phyloP scores from a whole-genome alignment of 2,329 filamentous ascomycete species.

The Phyllosticta capitalensis region DNA sequence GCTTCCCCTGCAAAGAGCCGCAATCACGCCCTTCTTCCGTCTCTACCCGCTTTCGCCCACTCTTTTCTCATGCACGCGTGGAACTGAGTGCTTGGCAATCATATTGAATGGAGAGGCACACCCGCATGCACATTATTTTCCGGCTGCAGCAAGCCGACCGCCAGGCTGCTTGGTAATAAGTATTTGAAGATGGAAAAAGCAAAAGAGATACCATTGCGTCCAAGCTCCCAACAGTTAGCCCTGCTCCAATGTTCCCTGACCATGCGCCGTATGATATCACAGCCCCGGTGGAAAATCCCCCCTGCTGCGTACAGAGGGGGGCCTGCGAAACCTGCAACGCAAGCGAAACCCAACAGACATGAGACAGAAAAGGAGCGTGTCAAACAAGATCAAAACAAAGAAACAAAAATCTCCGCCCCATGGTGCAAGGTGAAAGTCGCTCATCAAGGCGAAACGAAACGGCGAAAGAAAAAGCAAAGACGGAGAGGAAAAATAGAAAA shows the following conservation, averaged over 20 bases:
- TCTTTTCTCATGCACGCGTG: neutral
- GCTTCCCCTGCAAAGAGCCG: neutral
- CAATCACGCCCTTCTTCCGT: neutral
- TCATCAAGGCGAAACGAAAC: neutral
- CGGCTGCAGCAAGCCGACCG: neutral
- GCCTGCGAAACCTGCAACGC: neutral
- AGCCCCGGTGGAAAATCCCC: constrained; percentile 2
- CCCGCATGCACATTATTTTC: neutral
- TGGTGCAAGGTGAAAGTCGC: neutral
- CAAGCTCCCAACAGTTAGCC: no score
- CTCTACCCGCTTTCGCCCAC: neutral
- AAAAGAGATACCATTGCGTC: neutral
- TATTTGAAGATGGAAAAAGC: neutral
- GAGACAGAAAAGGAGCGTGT: neutral
- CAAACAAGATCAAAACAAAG: neutral
- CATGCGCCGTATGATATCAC: constrained; percentile 10
- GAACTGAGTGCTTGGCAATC: neutral
- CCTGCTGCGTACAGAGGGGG: neutral
- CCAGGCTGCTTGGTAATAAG: neutral
- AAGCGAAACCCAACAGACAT: neutral
- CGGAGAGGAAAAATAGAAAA: neutral
- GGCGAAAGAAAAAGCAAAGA: neutral
- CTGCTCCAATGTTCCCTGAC: neutral
- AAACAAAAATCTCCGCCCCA: neutral
- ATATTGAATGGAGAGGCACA: neutral